Percentiles rank a stretch among this genome's conserved stretches.
These are phyloP conservation scores for Cryptococcus floricola DNA, from an alignment of 1,284 basidiomycete species.

Conservation along the genomic window DNA sequence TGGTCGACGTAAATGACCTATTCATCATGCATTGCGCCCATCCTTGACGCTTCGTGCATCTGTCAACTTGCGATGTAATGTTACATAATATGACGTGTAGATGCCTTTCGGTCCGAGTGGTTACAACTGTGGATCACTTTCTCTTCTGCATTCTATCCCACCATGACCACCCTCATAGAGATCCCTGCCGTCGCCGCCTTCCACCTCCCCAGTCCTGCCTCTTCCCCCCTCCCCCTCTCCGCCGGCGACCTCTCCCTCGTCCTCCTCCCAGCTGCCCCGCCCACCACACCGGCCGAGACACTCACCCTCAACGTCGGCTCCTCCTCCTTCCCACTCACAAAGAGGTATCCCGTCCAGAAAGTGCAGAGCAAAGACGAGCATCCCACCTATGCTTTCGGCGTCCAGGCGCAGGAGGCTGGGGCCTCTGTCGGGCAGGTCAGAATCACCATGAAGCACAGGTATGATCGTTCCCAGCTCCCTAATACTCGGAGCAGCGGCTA, in stretches of 20 bases:
- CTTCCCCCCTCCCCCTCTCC: constrained; percentile 36
- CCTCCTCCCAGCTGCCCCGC: constrained; percentile 39
- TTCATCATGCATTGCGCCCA: too few species aligned
- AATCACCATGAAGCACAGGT: constrained; percentile 40
- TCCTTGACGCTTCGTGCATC: too few species aligned
- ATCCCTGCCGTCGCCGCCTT: constrained; percentile 36
- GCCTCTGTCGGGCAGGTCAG: constrained; percentile 40
- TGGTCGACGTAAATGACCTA: too few species aligned
- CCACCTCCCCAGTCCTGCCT: constrained; percentile 39
- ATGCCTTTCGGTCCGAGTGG: too few species aligned
- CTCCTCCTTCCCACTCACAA: constrained; percentile 38
- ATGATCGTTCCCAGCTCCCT: constrained; percentile 5
- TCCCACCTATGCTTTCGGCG: constrained; percentile 40
- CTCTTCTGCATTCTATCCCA: background rate
- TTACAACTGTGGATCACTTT: too few species aligned
- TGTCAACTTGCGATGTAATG: too few species aligned
- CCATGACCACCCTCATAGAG: constrained; percentile 41
- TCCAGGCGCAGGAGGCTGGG: constrained; percentile 26
- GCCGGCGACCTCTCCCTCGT: constrained; percentile 39
- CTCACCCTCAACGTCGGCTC: constrained; percentile 39
- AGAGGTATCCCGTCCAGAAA: constrained; percentile 36
- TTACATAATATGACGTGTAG: too few species aligned
- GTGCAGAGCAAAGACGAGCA: constrained; percentile 40
- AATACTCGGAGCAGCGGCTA: background rate
- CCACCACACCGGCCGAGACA: constrained; percentile 29